Evolutionary conservation across 306 rosid species (phyloP), one percentile per base, ranked within the genome.

Genomic region (Potentilla sterilis): DNA sequence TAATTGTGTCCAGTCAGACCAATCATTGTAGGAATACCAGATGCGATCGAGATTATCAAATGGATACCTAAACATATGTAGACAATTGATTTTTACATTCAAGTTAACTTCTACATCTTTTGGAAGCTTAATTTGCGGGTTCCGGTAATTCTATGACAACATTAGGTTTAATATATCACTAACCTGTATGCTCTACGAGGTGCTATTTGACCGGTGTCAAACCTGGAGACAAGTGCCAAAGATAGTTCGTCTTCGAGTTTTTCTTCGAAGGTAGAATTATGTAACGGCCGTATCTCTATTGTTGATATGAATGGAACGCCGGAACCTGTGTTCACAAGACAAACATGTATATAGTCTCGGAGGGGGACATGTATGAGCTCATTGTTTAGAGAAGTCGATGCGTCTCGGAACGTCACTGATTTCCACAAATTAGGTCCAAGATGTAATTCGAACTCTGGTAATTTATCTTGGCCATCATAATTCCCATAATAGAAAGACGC

Each of bases 11-110:
- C 62, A 82, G 1, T 75, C 55, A 34, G 2, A 5, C 14, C 54
- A 80, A 3, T 75, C 48, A 34, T 46, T 38, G 47, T 4, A 9
- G 47, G 54, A 16, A 43, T 19, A 28, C 90, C 90, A 86, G 2
- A 66, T 28, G n/a, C 90, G 82, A 77, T 88, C 88, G 48, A 24
- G 72, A 28, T 4, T 9, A 51, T 86, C 90, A 5, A 61, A 10
- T 1, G 81, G 58, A 34, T 15, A 86, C 84, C 90, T 88, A 19
- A 49, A 49, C 55, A 49, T n/a, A n/a, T n/a, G n/a, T 1, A 49
- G 40, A 46, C 14, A 46, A 14, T 9, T 49, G 1, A 49, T n/a
- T n/a, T n/a, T n/a, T n/a, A n/a, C n/a, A n/a, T n/a, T n/a, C n/a
- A n/a, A n/a, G n/a, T n/a, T n/a, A n/a, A n/a, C n/a, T n/a, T n/a